Base-by-base conservation (phyloP, 345 rosid species). In the Gossypium anomalum region DNA sequence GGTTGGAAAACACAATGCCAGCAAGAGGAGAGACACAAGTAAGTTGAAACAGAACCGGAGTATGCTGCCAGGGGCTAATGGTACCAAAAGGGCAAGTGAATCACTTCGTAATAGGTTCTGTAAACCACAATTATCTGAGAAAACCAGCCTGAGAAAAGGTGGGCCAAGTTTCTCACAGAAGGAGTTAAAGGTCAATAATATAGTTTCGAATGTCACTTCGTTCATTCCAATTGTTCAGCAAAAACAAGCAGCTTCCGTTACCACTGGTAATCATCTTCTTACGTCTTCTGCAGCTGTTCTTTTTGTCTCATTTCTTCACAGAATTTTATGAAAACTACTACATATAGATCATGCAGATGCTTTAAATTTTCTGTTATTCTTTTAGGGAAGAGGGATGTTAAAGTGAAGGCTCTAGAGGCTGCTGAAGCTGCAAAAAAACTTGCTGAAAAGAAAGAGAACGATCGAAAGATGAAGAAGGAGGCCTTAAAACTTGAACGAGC, bases 321-420 rank as follows among this genome's bases (percentile, higher is more conserved):
- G 25, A 22, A 17, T 73, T 73, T 72, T 58, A 12, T 55, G 63
- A 16, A 43, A 58, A 11, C 66, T 61, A 16, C 61, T 9, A 16
- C 6, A 5, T 44, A 44, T 59, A 59, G 67, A 72, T 14, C 61
- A 16, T 47, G 53, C 68, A 11, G 47, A 73, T 73, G n/a, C 48
- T 55, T 27, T 53, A 55, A 16, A 25, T 73, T 59, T 22, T 38
- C 12, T 74, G n/a, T 53, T 44, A 73, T 77, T 66, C 34, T 72
- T 58, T 19, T 71, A 95, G 99, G 98, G 68, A 96, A 90, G 87
- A 92, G 93, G 79, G 92, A 92, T 70, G 83, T 93, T 66, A 92
- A 88, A 85, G 97, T 96, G 82, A 93, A 87, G 81, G 91, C 99
- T 66, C 83, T 96, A 67, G 97, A 86, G 84, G 92, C 89, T 82